Evolutionary conservation across 2,329 filamentous ascomycete species (phyloP), one percentile per base, ranked within the genome.

Genomic region (Fusarium nematophilum): DNA sequence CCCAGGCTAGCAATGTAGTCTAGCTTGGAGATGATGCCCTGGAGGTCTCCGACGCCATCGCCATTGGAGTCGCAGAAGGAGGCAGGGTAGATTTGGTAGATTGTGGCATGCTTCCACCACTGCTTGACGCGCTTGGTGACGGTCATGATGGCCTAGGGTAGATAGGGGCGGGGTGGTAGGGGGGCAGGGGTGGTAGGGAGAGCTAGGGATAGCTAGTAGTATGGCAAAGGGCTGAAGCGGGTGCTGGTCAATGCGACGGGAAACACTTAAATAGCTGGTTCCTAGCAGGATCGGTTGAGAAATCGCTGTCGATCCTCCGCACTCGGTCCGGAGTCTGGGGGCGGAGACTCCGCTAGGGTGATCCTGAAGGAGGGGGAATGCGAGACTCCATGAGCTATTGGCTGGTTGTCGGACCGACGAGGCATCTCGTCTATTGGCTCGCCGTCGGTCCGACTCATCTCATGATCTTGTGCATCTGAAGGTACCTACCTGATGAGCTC

Each of bases 21-120:
- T 3, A 86, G 69, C 67, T 83, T 81, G 48, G 77, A 78, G 13
- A 84, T 79, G 60, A 86, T 83, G 30, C 83, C 83, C 1, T 75
- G 76, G 5, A 86, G 74, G 57, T 85, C 83, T 7, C 83, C 83
- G 27, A 83, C 69, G 4, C 83, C 82, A 69, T 84, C 82, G 42
- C 78, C 79, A 45, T 84, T 83, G 59, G 78, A 80, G 65, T 85
- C 83, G 45, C 81, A 80, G 73, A 85, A 86, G 13, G 78, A 81
- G 23, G 83, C 78, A 3, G 82, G 82, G 64, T 85, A 86, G 60
- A 86, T 83, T 64, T 86, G 83, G 62, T 86, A 86, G 30, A 83
- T 78, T 2, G 78, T 73, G 14, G 75, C 78, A 56, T 85, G 80
- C 59, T 84, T 84, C 83, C 83, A 86, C 82, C 83, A 86, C 37